Evolutionary conservation across 2,329 filamentous ascomycete genomes (phyloP).

Genomic region (Neopestalotiopsis sp.): DNA sequence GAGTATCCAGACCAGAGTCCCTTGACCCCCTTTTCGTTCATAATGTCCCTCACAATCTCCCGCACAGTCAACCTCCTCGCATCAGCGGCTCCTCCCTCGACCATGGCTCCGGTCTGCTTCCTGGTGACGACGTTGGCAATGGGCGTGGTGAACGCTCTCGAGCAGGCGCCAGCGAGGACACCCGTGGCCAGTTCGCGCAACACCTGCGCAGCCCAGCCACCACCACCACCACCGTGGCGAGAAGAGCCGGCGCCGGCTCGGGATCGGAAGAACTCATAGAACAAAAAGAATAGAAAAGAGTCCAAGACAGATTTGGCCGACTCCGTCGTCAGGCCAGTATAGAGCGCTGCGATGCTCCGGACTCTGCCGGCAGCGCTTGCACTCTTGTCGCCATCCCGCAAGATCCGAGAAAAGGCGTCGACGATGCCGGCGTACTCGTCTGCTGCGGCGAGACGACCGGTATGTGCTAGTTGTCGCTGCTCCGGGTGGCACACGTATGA

Average conservation of each 20-base stretch:
- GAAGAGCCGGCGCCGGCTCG: constrained; percentile 25
- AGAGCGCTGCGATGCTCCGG: constrained; percentile 74
- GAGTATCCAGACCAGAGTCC: constrained; percentile 92
- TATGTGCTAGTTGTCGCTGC: constrained; percentile 24
- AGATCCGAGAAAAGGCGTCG: constrained; percentile 75
- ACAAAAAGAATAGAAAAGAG: constrained; percentile 85
- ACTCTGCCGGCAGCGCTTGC: constrained; percentile 51
- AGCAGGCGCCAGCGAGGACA: constrained; percentile 73
- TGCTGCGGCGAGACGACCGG: constrained; percentile 18
- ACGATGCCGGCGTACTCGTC: constrained; percentile 66
- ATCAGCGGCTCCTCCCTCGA: constrained; percentile 24
- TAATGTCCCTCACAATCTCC: constrained; percentile 69
- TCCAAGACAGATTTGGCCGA: constrained; percentile 66
- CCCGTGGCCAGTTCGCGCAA: constrained; percentile 78
- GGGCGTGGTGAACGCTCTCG: constrained; percentile 79
- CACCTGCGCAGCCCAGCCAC: constrained; percentile 52
- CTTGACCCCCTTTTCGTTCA: constrained; percentile 69
- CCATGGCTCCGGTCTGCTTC: constrained; percentile 70
- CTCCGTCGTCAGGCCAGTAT: constrained; percentile 52
- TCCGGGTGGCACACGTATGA: no score
- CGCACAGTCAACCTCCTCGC: constrained; percentile 45
- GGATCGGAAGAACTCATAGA: constrained; percentile 64
- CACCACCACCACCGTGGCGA: constrained; percentile 29
- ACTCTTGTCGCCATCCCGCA: constrained; percentile 35
- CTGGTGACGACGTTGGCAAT: constrained; percentile 82